Evolutionary conservation across 176 grass and related monocot species (phyloP).

Genomic region (Oryza punctata): DNA sequence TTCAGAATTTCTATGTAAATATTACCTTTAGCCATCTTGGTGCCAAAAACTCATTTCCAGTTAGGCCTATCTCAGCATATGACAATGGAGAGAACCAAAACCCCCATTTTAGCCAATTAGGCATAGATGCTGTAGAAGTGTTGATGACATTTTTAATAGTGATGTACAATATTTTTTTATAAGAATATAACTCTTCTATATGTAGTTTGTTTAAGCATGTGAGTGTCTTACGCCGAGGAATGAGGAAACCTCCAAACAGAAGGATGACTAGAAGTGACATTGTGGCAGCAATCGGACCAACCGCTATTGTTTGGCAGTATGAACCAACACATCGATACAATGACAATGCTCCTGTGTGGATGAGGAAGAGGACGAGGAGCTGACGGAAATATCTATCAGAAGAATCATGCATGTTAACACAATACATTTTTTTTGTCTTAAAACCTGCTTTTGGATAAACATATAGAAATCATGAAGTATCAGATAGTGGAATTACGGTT

Average conservation of each 20-base stretch:
- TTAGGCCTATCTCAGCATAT: slow-evolving; percentile 74
- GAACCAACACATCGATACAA: slow-evolving; percentile 66
- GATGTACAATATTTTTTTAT: neutral
- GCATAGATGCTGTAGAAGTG: slow-evolving; percentile 53
- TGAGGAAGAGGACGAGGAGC: slow-evolving; percentile 58
- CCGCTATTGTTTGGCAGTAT: slow-evolving; percentile 53
- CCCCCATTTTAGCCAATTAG: slow-evolving; percentile 87
- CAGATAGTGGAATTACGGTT: neutral
- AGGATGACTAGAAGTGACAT: slow-evolving; percentile 35
- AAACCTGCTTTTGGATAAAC: neutral
- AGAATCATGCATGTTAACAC: neutral
- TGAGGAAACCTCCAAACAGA: slow-evolving; percentile 74
- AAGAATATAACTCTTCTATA: neutral
- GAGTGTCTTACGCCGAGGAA: slow-evolving; percentile 56
- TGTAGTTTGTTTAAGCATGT: neutral
- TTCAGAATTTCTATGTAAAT: neutral
- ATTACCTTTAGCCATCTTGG: slow-evolving; percentile 83
- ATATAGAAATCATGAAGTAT: neutral
- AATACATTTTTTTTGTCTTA: neutral
- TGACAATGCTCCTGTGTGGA: slow-evolving; percentile 58
- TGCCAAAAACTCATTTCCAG: slow-evolving; percentile 84
- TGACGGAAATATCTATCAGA: slow-evolving; percentile 63
- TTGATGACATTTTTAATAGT: slow-evolving; percentile 2
- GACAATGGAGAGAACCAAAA: slow-evolving; percentile 89
- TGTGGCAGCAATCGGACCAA: slow-evolving; percentile 38